phyloP scores from a whole-genome alignment of 768 basidiomycete genomes.

The Rubroboletus pulcherrimus region DNA sequence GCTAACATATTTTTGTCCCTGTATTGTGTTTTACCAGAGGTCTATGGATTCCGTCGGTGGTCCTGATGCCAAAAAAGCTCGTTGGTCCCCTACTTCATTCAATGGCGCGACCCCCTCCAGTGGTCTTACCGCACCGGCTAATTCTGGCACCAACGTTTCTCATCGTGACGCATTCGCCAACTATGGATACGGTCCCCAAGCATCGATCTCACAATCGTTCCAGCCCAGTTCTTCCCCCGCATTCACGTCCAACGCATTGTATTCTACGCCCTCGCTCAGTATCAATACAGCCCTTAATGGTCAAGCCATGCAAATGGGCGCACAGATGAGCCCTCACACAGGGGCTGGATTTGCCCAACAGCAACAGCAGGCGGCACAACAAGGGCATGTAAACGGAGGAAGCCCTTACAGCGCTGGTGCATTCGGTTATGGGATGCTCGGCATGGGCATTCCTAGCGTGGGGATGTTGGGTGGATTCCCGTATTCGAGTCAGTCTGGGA shows the following conservation, averaged over 20 bases:
- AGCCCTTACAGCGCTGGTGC: slow-evolving; percentile 49
- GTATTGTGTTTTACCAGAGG: slow-evolving; percentile 45
- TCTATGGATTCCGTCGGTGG: slow-evolving; percentile 81
- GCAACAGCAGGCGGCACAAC: slow-evolving; percentile 29
- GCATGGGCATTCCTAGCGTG: slow-evolving; percentile 76
- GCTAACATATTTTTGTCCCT: not conserved
- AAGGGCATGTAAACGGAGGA: slow-evolving; percentile 44
- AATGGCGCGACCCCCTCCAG: slow-evolving; percentile 32
- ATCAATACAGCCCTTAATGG: slow-evolving; percentile 58
- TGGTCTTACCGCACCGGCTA: slow-evolving; percentile 36
- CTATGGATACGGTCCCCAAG: slow-evolving; percentile 82
- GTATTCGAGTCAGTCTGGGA: slow-evolving; percentile 67
- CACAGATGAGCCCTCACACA: slow-evolving; percentile 67
- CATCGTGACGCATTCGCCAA: slow-evolving; percentile 75
- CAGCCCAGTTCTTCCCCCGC: slow-evolving; percentile 40
- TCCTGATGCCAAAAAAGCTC: slow-evolving; percentile 85
- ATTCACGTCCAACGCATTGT: slow-evolving; percentile 59
- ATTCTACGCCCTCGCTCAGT: slow-evolving; percentile 67
- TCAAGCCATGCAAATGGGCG: slow-evolving; percentile 42
- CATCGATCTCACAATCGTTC: slow-evolving; percentile 57
- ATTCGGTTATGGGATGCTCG: slow-evolving; percentile 71
- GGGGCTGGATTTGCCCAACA: slow-evolving; percentile 51
- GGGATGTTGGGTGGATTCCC: slow-evolving; percentile 70
- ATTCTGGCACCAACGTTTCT: slow-evolving; percentile 35
- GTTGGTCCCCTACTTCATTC: slow-evolving; percentile 74